Base-by-base conservation (phyloP, 75 land plant species). In the Selaginella moellendorffii region DNA sequence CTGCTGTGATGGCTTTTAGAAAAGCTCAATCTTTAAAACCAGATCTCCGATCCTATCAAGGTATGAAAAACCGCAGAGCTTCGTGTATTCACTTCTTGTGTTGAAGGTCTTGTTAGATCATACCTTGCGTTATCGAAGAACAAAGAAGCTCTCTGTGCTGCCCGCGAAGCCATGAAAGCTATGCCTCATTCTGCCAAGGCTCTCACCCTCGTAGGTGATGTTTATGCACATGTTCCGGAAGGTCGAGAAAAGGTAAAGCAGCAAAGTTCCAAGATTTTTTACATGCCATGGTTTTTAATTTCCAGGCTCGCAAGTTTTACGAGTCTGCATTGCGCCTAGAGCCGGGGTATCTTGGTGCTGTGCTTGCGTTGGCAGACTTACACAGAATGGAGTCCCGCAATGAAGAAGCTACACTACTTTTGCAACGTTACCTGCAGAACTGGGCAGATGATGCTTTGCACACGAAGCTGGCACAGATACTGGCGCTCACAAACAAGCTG, bases 111-210 rank as follows among this genome's bases (percentile, higher is more conserved):
- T 23, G 98, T 93, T 0, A 83, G 82, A 66, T 79, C 87, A 26
- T 86, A 86, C 70, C 68, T 93, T 61, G 87, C 83, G 19, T 76
- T 89, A 31, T 80, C 85, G 23, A 93, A 89, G 74, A 59, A 71
- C 24, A 93, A 93, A 54, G 98, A 93, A 72, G 98, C 98, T 2
- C 61, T 93, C 10, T 80, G 68, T 77, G 81, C 83, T 71, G 96
- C 98, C 24, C 82, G 98, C 19, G 98, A 89, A 65, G 98, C 90
- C 62, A 78, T 93, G 83, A 93, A 83, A 65, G 80, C 83, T 8
- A 85, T 93, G 98, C 96, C 88, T 61, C 98, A 93, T 65, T 85
- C 90, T 27, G 98, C 98, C 26, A 93, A 93, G 70, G 96, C 96
- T 66, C 75, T 89, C 14, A 93, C 87, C 31, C 64, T 93, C 64